These are phyloP conservation scores for Blastocystis hominis DNA, from an alignment of 352 stramenopile genomes.

Conservation along the genomic window DNA sequence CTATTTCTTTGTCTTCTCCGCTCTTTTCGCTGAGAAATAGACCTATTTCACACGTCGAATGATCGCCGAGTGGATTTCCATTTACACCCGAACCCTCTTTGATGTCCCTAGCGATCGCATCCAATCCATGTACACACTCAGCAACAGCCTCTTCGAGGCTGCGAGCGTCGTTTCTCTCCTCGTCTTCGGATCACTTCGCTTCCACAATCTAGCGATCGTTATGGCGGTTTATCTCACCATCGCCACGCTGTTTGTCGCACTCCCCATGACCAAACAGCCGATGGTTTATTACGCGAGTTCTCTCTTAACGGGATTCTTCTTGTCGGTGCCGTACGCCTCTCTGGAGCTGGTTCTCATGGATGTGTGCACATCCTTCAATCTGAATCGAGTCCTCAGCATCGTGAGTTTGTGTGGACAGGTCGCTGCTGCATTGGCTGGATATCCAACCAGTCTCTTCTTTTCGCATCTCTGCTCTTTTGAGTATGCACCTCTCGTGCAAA, in stretches of 20 bases:
- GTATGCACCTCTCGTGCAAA: background rate
- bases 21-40: background rate
- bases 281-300: background rate
- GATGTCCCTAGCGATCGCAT: background rate
- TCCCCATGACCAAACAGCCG: background rate
- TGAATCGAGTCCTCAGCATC: background rate
- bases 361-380: background rate
- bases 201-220: background rate
- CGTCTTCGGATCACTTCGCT: background rate
- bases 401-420: background rate
- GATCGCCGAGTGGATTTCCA: background rate
- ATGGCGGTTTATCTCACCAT: background rate
- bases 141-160: background rate
- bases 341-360: slow-evolving; percentile 6
- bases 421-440: background rate
- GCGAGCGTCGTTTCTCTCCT: background rate
- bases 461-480: background rate
- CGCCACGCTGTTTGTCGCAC: background rate
- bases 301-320: background rate
- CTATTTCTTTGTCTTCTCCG: background rate
- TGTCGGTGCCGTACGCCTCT: background rate
- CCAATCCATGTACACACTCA: background rate
- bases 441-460: slow-evolving; percentile 6
- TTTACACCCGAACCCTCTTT: background rate
- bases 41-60: slow-evolving; percentile 17